Evolutionary conservation across 1,284 basidiomycete species (phyloP).

Genomic region (Ustilago lituana): DNA sequence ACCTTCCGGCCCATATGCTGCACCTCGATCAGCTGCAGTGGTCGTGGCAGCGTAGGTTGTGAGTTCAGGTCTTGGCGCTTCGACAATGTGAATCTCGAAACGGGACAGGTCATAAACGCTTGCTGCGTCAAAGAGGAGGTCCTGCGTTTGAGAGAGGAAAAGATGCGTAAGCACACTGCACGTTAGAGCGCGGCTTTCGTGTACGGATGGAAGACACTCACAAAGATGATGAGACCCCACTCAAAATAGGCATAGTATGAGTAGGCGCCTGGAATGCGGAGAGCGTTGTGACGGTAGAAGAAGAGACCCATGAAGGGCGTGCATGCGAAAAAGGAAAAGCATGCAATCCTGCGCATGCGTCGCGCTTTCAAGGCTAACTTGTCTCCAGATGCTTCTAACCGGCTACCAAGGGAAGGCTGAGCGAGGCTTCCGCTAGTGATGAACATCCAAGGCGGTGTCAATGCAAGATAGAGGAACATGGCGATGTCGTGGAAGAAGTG

Average conservation of each 20-base stretch:
- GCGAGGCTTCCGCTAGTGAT: conserved; percentile 56
- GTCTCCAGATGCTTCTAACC: conserved; percentile 6
- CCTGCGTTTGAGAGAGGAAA: conserved; percentile 16
- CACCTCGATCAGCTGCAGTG: not conserved
- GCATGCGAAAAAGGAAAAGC: conserved; percentile 56
- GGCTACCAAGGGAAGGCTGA: conserved; percentile 4
- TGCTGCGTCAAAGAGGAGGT: conserved; percentile 61
- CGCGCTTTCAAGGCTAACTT: conserved; percentile 41
- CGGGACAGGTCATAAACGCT: conserved; percentile 56
- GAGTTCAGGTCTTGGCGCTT: conserved; percentile 25
- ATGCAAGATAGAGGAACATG: conserved; percentile 75
- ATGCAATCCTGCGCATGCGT: conserved; percentile 45
- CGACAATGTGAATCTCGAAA: conserved; percentile 54
- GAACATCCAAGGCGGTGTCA: conserved; percentile 77
- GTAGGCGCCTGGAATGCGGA: conserved; percentile 60
- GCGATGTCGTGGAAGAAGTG: conserved; percentile 85
- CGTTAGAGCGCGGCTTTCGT: too few species aligned
- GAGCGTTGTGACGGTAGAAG: conserved; percentile 59
- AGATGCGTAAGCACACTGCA: too few species aligned
- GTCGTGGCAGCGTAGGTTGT: not conserved
- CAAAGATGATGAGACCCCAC: conserved; percentile 62
- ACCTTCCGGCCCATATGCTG: conserved; percentile 5
- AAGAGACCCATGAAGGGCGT: conserved; percentile 62
- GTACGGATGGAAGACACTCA: conserved; percentile 20
- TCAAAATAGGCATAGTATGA: conserved; percentile 63